Conservation (phyloP, 805 yeast species). For the Monosporozyma servazzii region DNA sequence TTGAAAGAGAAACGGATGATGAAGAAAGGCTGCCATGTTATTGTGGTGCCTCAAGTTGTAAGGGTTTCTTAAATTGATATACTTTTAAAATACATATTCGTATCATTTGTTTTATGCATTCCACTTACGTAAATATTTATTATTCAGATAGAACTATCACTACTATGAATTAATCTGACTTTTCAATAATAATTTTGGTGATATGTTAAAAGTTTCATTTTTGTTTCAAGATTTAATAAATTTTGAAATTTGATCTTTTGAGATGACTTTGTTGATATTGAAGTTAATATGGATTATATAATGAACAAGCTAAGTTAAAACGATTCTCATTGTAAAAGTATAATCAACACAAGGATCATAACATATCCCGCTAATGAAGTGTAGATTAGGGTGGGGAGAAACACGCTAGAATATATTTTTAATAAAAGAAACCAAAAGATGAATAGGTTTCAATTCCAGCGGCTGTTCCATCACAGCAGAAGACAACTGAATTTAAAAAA, state of each 20-base stretch:
- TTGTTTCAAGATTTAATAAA: not conserved
- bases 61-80: conserved; percentile 69
- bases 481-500: not conserved
- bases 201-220: not conserved
- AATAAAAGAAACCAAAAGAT: not conserved
- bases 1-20: conserved; percentile 83
- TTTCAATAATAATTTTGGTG: not conserved
- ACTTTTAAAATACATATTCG: not conserved
- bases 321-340: not conserved
- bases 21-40: conserved; percentile 82
- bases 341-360: not conserved
- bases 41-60: conserved; percentile 93
- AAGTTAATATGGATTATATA: not conserved
- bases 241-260: not conserved
- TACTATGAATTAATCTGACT: not conserved
- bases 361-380: not conserved
- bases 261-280: not conserved
- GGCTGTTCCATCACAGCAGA: not conserved
- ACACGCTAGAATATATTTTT: not conserved
- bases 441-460: not conserved
- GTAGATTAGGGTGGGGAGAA: not conserved
- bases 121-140: not conserved
- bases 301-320: not conserved
- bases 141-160: not conserved
- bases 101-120: not conserved